Percentiles rank a stretch among this genome's conserved stretches.
Conservation (phyloP, 2,329 filamentous ascomycete species). For the Penicillium brevicompactum region DNA sequence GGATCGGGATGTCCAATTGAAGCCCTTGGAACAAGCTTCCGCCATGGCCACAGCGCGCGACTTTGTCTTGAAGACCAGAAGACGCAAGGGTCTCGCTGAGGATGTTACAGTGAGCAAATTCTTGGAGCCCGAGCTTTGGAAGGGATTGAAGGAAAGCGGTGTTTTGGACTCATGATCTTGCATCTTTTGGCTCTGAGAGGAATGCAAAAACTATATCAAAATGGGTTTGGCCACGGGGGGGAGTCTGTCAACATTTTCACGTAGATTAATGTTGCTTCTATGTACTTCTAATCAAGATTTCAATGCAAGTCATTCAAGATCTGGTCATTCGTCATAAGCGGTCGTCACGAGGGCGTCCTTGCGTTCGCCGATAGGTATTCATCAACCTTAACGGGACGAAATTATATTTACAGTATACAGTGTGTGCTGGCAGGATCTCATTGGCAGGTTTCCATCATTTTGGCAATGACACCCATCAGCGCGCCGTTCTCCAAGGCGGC, state of each 20-base stretch:
- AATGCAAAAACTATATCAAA: slow-evolving; percentile 1
- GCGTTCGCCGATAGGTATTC: not conserved
- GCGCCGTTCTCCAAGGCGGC: slow-evolving; percentile 93
- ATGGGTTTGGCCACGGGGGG: slow-evolving; percentile 5
- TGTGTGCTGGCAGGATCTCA: slow-evolving; percentile 38
- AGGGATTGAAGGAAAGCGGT: slow-evolving; percentile 83
- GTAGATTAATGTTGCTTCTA: slow-evolving; percentile 11
- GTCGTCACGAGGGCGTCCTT: slow-evolving; percentile 1
- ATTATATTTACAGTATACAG: slow-evolving; percentile 3
- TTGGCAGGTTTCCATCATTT: slow-evolving; percentile 87
- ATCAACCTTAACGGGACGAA: not conserved
- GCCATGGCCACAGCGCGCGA: slow-evolving; percentile 90
- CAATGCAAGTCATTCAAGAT: slow-evolving; percentile 12
- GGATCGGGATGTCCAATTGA: slow-evolving; percentile 78
- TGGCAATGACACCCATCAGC: slow-evolving; percentile 81
- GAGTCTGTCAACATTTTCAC: slow-evolving; percentile 7
- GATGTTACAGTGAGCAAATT: slow-evolving; percentile 96
- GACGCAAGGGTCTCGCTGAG: slow-evolving; percentile 91
- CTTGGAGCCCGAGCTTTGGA: slow-evolving; percentile 90
- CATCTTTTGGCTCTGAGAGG: not conserved
- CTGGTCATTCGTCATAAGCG: slow-evolving; percentile 2
- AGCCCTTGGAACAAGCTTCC: slow-evolving; percentile 82
- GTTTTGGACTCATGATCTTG: slow-evolving; percentile 66
- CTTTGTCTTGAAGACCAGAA: slow-evolving; percentile 93
- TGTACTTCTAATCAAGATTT: slow-evolving; percentile 26